Evolutionary conservation across 148 eudicot genomes (phyloP).

Genomic region (Fallopia convolvulus): DNA sequence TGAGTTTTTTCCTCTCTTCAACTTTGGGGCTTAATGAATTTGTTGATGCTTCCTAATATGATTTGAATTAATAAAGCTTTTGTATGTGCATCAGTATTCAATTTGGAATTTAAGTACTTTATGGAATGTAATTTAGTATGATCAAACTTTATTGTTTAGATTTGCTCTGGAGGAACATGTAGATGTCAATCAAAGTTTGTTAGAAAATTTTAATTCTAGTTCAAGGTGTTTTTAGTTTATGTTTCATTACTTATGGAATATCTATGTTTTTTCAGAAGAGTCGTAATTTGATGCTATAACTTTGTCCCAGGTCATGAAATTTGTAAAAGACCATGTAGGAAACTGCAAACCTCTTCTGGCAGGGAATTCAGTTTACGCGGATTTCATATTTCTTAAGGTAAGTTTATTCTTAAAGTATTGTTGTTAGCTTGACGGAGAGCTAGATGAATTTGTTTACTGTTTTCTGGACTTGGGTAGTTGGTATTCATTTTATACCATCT

Average conservation of each 20-base stretch:
- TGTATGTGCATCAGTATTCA: not conserved
- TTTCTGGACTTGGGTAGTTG: not conserved
- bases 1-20: not conserved
- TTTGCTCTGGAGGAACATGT: no score
- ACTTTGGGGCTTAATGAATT: no score
- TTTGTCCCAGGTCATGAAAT: constrained; percentile 57
- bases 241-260: not conserved
- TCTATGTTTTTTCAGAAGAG: not conserved
- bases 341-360: constrained; percentile 59
- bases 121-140: not conserved
- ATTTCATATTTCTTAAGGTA: constrained; percentile 71
- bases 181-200: not conserved
- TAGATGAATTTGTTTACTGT: not conserved
- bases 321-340: constrained; percentile 59
- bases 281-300: not conserved
- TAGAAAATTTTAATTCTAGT: no score
- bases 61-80: not conserved
- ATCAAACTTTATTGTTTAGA: not conserved
- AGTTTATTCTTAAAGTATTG: not conserved
- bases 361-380: constrained; percentile 72
- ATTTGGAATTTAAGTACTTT: not conserved
- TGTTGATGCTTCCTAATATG: no score
- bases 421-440: not conserved
- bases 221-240: not conserved
- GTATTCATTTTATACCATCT: not conserved